Evolutionary conservation across 208 protist species (phyloP).

Genomic region (Trypanosoma theileri): DNA sequence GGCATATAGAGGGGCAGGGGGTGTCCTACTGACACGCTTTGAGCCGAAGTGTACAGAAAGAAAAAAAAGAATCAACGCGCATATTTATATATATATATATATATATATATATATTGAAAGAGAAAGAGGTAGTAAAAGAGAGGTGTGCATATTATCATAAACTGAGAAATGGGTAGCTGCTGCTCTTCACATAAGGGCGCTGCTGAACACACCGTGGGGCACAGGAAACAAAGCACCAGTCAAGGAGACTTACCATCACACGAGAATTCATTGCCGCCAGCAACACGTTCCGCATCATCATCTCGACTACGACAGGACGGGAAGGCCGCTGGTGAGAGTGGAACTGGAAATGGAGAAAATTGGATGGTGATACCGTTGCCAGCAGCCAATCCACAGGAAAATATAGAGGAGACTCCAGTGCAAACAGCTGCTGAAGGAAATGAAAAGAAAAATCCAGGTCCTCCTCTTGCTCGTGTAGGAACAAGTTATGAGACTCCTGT

Average conservation of each 20-base stretch:
- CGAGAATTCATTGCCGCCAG: too few relatives aligned
- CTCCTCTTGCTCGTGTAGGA: too few relatives aligned
- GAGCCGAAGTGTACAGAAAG: background rate
- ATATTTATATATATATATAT: background rate
- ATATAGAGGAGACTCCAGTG: too few relatives aligned
- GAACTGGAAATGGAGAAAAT: too few relatives aligned
- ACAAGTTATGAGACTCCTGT: too few relatives aligned
- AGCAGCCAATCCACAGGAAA: too few relatives aligned
- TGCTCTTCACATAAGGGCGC: background rate
- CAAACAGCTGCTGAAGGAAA: background rate
- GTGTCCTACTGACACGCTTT: too few relatives aligned
- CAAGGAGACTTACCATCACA: background rate
- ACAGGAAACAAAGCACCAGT: background rate
- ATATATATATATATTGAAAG: conserved; percentile 3
- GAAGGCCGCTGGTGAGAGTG: background rate
- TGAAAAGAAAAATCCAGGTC: background rate
- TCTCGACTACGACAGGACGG: background rate
- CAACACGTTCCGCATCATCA: background rate
- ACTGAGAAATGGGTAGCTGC: background rate
- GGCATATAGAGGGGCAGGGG: background rate
- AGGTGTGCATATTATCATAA: background rate
- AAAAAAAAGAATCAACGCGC: background rate
- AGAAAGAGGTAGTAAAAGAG: background rate
- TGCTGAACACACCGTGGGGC: background rate
- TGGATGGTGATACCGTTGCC: background rate